These are phyloP conservation scores for Astrocystis sublimbata DNA, from an alignment of 495 filamentous ascomycete species.

Conservation along the genomic window DNA sequence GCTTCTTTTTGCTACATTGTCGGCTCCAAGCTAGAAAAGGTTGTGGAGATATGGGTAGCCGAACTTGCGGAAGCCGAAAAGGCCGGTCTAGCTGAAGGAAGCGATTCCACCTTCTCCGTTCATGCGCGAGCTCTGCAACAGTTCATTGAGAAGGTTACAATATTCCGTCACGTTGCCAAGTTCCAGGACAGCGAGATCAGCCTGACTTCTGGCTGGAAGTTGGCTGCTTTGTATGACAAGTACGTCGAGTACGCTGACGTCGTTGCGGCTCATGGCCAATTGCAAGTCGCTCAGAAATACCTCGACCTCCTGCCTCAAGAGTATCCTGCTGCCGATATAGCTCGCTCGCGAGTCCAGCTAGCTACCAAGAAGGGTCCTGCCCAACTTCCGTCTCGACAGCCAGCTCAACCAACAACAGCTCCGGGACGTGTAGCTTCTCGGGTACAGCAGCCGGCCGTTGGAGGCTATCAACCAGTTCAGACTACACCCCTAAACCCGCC, in stretches of 20 bases:
- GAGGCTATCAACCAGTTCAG: slow-evolving; percentile 44
- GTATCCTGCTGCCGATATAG: slow-evolving; percentile 86
- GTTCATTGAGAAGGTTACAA: slow-evolving; percentile 97
- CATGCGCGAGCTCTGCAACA: slow-evolving; percentile 86
- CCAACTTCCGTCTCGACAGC: slow-evolving; percentile 34
- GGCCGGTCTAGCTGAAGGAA: slow-evolving; percentile 64
- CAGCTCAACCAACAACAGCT: slow-evolving; percentile 23
- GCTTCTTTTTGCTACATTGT: slow-evolving; percentile 95
- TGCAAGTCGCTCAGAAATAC: slow-evolving; percentile 86
- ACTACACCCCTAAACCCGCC: slow-evolving; percentile 37
- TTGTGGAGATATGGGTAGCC: slow-evolving; percentile 87
- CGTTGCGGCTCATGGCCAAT: slow-evolving; percentile 83
- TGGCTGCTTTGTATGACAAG: slow-evolving; percentile 84
- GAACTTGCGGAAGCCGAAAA: slow-evolving; percentile 83
- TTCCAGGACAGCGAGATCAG: slow-evolving; percentile 78
- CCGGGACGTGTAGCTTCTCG: slow-evolving; percentile 34
- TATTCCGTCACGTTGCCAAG: slow-evolving; percentile 92
- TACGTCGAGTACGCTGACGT: slow-evolving; percentile 98
- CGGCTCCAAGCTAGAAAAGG: slow-evolving; percentile 96
- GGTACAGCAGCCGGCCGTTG: slow-evolving; percentile 28
- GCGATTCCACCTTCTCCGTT: slow-evolving; percentile 83
- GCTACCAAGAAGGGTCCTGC: slow-evolving; percentile 69
- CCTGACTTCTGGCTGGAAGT: slow-evolving; percentile 80
- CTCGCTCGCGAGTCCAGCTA: slow-evolving; percentile 80
- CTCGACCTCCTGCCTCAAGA: slow-evolving; percentile 81